Evolutionary conservation across 129 eudicot genomes (phyloP), one percentile per base, ranked within the genome.

Genomic region (carrot (Daucus carota)): DNA sequence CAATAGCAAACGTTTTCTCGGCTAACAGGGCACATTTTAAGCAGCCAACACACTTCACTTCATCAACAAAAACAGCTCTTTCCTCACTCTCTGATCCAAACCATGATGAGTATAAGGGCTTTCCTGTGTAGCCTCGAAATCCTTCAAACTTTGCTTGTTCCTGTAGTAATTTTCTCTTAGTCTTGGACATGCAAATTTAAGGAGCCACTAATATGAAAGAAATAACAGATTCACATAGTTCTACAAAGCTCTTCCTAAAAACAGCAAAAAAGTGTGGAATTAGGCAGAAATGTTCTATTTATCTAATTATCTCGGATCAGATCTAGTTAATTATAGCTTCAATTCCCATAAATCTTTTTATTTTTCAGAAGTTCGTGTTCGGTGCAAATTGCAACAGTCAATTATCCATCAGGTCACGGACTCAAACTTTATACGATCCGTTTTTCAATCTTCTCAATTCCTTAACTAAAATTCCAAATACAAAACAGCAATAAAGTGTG

Each of bases 31-130:
- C 97, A 31, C 99, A 94, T 82, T 94, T 94, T 54, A 94, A 90
- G 85, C 97, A 95, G 75, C 97, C 99, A 75, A 95, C 84, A 50
- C 99, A 95, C 80, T 87, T 91, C 8, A 89, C 90, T 75, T 95
- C 96, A 78, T 89, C 97, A 31, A 91, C 96, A 79, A 91, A 95
- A 33, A 91, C 88, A n/a, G 96, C 99, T 77, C 96, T 84, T 52
- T 91, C 72, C 63, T 94, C 97, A 41, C 60, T 80, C 65, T 91
- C 96, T 10, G 90, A 83, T 67, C 97, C 99, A 41, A 73, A 81
- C 96, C 97, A 91, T 57, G 74, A 83, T 20, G 97, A 95, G 76
- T 95, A 91, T 70, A 91, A 63, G 9, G 98, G 97, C 77, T 84
- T 89, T 7, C 97, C 97, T 11, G 97, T 91, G 84, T 89, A 91